Base-by-base conservation (phyloP, 73 alveolate genomes). In the Diophrys sp. region DNA sequence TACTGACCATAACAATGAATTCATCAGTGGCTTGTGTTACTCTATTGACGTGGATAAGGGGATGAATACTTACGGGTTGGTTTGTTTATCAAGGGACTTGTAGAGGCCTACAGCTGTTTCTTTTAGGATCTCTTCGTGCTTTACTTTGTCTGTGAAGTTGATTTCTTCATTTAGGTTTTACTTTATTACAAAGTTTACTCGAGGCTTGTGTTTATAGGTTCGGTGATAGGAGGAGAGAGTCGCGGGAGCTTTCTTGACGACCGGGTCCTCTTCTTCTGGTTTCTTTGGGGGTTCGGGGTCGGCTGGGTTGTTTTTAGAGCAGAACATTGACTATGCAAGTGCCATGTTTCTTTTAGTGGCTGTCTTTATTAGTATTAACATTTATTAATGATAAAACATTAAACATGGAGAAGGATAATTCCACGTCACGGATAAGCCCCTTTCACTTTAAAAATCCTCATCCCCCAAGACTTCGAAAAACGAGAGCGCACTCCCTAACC, bases 151-250 rank as follows among this genome's bases (percentile, higher is more conserved):
- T 0, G 55, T 31, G 32, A 32, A 26, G 56, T 85, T 85, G 24
- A 28, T 25, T 0, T 29, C 57, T 44, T 85, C 88, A 53, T 67
- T 73, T 5, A 78, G 33, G 33, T 82, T 73, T 53, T 78, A 54
- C 77, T 78, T 85, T 24, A 84, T 78, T 0, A 85, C 57, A n/a
- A 85, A 5, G 55, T 76, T 85, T 1, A 85, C 57, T 53, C 72
- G 70, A 0, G 91, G 91, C 33, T 84, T 81, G 18, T 75, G 80
- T 56, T 71, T 84, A 57, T 84, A 84, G n/a, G 76, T 66, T 5
- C 34, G 55, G 33, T 75, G 83, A 33, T 75, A 75, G 23, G 69
- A 74, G 18, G n/a, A 11, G n/a, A 11, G 18, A 11, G 62, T 44
- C n/a, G 62, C 5, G 18, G 62, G 62, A 11, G 5, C 18, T 18